phyloP scores from a whole-genome alignment of 306 rosid species.

The Castanea crenata region DNA sequence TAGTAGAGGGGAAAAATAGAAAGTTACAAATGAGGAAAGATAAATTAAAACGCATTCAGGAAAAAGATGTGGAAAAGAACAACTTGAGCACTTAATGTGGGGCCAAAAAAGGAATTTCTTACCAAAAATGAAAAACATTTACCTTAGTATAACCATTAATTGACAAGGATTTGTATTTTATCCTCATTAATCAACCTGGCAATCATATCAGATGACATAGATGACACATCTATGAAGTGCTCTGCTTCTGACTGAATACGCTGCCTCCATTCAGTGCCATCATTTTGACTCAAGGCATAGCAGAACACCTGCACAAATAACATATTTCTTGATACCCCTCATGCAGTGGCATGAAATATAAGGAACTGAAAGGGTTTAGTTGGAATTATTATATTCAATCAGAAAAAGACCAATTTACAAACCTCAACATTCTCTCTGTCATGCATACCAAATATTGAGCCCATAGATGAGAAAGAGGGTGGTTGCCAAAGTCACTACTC shows the following conservation, averaged over 20 bases:
- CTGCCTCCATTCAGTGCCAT: constrained; percentile 94
- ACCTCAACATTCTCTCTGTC: constrained; percentile 82
- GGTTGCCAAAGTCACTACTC: constrained; percentile 69
- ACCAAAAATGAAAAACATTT: constrained; percentile 5
- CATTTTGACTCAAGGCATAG: constrained; percentile 93
- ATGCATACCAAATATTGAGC: constrained; percentile 97
- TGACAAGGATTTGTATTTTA: constrained; percentile 82
- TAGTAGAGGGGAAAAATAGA: background rate
- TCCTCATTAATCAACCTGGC: constrained; percentile 85
- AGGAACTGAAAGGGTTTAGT: background rate
- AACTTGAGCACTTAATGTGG: background rate
- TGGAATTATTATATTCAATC: background rate
- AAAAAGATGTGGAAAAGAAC: background rate
- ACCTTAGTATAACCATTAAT: constrained; percentile 99
- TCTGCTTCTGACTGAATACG: constrained; percentile 90
- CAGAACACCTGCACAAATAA: constrained; percentile 70
- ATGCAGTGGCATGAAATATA: background rate
- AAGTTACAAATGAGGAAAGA: background rate
- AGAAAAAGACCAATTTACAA: background rate
- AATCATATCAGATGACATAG: constrained; percentile 85
- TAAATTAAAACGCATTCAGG: background rate
- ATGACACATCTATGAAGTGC: constrained; percentile 87
- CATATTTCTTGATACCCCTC: background rate
- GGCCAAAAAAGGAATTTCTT: background rate
- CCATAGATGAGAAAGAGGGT: constrained; percentile 88